Evolutionary conservation across 805 yeast genomes (phyloP), one percentile per base, ranked within the genome.

Genomic region (Yamadazyma sp.): DNA sequence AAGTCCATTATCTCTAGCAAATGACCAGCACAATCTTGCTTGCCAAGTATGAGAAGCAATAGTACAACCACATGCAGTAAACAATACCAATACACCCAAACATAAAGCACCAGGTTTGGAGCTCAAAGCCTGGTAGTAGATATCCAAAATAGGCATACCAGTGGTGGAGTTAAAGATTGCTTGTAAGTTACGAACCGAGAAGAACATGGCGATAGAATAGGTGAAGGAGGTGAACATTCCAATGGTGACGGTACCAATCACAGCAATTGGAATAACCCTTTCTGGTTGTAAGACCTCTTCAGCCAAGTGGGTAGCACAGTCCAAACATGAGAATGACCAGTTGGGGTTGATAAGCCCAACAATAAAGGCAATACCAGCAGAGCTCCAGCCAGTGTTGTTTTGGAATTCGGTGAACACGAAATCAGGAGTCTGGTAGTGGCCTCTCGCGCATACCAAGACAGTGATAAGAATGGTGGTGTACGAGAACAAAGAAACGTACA

Each of bases 291-390:
- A 62, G 24, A 71, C 71, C 52, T 82, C 88, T 52, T 82, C 89
- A 15, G 83, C 79, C 73, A 82, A 69, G 50, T 82, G 88, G 3
- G 86, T 78, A 2, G 86, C 85, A 40, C 80, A 76, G 52, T 82
- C 89, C 34, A 80, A 66, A 46, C 87, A 80, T 18, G 79, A 70
- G 62, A 80, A 80, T 7, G 82, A 75, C 84, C 84, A 82, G 39
- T 78, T 75, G 5, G 86, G 84, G 53, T 80, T 80, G 47, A 81
- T 73, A 32, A 81, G 58, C n/a, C 88, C 87, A n/a, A 79, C 76
- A 39, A 81, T 71, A 53, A 80, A 78, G 0, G 84, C 82, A 55
- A 80, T 71, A 19, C 75, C 85, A 1, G 74, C 47, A 2, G 74
- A 64, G 7, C 63, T 47, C 84, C 85, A 80, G 26, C 86, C 86